Base-by-base conservation (phyloP, 2,329 filamentous ascomycete species). In the Lachnellula occidentalis region DNA sequence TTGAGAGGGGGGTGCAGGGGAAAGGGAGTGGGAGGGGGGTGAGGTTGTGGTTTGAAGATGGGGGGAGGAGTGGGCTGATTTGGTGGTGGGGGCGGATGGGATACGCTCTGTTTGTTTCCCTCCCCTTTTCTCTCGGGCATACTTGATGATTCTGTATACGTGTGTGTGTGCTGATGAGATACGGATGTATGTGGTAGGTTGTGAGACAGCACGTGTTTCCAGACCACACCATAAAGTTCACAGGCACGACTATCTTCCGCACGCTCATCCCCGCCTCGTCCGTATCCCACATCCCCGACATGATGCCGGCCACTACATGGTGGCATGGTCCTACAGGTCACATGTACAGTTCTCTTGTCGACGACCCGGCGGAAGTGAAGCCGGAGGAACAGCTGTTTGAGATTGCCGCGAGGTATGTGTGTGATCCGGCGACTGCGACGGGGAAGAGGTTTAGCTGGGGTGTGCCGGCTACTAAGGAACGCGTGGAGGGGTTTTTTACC, bases 31-130 rank as follows among this genome's bases (percentile, higher is more conserved):
- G 14, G 64, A 62, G 0, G 75, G 73, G 4, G 66, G 78, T 1
- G 58, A 66, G 3, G 65, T 81, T 9, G 46, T 54, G 0, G 24
- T 81, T 83, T 54, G 69, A 73, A 12, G 77, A 81, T 58, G 72
- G 73, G 0, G 71, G 71, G 2, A 64, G 15, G 72, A 72, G 2
- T 48, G 50, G 22, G 64, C 58, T 34, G 77, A 79, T 57, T 62
- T 81, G 0, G 70, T 80, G 1, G 71, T 81, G 2, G 78, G 77
- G 0, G 78, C 76, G 4, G 76, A 81, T 60, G 76, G 78, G 2
- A 79, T 80, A 50, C 72, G 76, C 54, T 79, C 76, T 4, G 73
- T 77, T 59, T 36, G 67, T 56, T 22, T 36, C 15, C 9, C 36
- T 22, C 34, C 14, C 39, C 17, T 3, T 15, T 14, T 50, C 24